Evolutionary conservation across 2,329 filamentous ascomycete species (phyloP).

Genomic region (Mycosphaerelloides madeirae): DNA sequence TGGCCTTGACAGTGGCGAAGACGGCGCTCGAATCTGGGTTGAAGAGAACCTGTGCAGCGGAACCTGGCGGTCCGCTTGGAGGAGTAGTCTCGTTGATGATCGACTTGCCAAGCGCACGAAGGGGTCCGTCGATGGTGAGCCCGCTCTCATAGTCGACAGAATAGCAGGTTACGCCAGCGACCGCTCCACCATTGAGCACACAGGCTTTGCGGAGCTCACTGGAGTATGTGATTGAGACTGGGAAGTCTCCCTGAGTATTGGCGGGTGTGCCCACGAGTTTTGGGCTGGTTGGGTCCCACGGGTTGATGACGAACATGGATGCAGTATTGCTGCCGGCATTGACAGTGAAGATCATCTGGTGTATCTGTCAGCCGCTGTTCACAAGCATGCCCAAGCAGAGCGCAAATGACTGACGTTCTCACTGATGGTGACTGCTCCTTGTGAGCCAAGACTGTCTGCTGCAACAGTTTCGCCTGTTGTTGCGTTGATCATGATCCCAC

Average conservation of each 20-base stretch:
- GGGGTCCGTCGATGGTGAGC: conserved; percentile 5
- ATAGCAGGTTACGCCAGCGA: conserved; percentile 16
- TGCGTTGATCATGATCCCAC: not conserved
- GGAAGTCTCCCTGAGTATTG: conserved; percentile 13
- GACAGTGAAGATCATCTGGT: conserved; percentile 13
- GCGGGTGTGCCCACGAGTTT: conserved; percentile 10
- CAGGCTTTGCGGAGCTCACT: conserved; percentile 10
- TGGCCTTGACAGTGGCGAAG: conserved; percentile 16
- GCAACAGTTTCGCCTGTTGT: not conserved
- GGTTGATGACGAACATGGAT: conserved; percentile 14
- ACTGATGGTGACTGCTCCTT: not conserved
- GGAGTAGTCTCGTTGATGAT: conserved; percentile 16
- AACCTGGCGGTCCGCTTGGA: conserved; percentile 10
- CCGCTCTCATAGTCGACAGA: conserved; percentile 8
- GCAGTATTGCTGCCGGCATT: conserved; percentile 15
- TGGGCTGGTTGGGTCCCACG: conserved; percentile 6
- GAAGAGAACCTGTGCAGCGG: conserved; percentile 16
- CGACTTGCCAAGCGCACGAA: conserved; percentile 6
- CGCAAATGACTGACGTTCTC: not conserved
- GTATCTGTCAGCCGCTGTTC: not conserved
- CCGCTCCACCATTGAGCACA: conserved; percentile 16
- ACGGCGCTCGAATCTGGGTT: conserved; percentile 16
- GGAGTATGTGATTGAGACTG: conserved; percentile 18
- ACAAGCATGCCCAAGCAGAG: not conserved
- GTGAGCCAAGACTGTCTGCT: not conserved